Conservation (phyloP, 441 rosid species). For the Gossypium davidsonii region DNA sequence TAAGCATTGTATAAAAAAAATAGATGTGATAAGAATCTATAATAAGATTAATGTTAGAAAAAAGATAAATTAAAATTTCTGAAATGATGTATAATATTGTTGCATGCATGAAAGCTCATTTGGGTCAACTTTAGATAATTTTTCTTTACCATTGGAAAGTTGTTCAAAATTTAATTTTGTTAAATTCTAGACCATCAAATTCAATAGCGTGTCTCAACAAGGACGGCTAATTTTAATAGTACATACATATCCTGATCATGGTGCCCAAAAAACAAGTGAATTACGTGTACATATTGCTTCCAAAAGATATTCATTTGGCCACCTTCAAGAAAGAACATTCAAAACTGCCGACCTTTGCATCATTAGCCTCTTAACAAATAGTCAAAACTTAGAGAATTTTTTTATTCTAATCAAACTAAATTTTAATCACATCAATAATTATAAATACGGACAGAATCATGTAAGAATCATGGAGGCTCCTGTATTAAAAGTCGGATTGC, state of each 20-base stretch:
- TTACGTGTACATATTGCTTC: not conserved
- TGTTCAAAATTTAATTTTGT: not conserved
- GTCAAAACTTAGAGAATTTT: not conserved
- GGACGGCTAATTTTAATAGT: not conserved
- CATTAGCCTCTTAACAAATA: not conserved
- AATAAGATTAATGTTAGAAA: too few species aligned
- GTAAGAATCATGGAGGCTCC: too few species aligned
- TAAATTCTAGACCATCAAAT: not conserved
- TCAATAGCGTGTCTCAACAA: not conserved
- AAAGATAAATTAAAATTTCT: too few species aligned
- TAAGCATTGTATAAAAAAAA: too few species aligned
- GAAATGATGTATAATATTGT: too few species aligned
- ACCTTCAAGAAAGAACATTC: not conserved
- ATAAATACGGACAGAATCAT: too few species aligned
- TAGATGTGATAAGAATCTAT: too few species aligned
- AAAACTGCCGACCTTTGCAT: not conserved
- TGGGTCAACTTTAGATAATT: not conserved
- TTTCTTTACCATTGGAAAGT: not conserved
- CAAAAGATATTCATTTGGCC: slow-evolving; percentile 3
- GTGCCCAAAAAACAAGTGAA: not conserved
- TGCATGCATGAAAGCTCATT: too few species aligned
- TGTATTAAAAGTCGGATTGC: too few species aligned
- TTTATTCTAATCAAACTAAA: not conserved
- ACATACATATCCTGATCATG: not conserved
- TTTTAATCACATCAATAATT: too few species aligned